Base-by-base conservation (phyloP, 768 basidiomycete species). In the Collybiopsis luxurians region DNA sequence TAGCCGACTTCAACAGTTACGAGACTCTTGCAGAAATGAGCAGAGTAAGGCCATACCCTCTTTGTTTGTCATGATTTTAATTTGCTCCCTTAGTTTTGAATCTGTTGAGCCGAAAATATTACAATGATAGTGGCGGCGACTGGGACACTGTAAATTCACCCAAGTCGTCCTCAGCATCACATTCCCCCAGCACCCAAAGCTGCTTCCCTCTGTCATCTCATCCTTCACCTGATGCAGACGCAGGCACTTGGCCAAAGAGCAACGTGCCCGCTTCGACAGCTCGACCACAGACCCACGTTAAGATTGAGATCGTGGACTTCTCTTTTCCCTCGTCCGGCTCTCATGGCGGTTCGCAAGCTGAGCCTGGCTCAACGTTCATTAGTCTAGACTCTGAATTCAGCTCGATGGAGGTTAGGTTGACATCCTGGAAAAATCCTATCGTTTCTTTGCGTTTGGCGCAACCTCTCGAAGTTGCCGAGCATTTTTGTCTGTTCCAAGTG, bases 1-100 rank as follows among this genome's bases (percentile, higher is more conserved):
- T 31, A 85, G 83, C 64, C 80, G 86, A 44, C 73, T 88, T 42
- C 86, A 88, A 63, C 86, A 87, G 61, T 73, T 88, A 45, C 73
- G 84, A 59, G 85, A 88, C 64, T 84, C 84, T 3, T 75, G 80
- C 61, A 72, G 75, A 45, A 84, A 85, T 57, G 75, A 77, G 59
- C 69, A 77, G 60, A 75, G 86, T 88, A 59, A 68, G 7, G 15
- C 11, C 4, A 5, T 17, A 38, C 11, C 19, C 7, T 12, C 23
- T 26, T 1, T 3, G 13, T 26, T n/a, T 12, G 24, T 17, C 19
- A 9, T 15, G 9, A 19, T 0, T 15, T 23, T 42, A 24, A 53
- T 4, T 39, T 9, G 6, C 15, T 42, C 10, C 15, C 24, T 17
- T 44, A 53, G 51, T 53, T 13, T 13, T 39, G 15, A 23, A 42